These are phyloP conservation scores for Brassica nigra DNA, from an alignment of 345 rosid genomes.

Conservation along the genomic window DNA sequence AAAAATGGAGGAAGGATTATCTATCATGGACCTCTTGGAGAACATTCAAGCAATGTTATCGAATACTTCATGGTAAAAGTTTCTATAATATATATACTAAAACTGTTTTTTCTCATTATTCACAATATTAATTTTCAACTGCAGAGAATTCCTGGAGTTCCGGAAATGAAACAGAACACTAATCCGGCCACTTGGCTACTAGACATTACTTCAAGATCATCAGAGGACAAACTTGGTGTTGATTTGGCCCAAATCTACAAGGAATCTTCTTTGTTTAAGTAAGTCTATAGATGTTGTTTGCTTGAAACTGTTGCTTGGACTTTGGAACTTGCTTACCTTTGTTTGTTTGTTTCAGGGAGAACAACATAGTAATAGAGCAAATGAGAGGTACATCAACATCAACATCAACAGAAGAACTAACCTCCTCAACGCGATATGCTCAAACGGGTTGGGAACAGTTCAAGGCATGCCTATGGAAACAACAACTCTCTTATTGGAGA, in stretches of 20 bases:
- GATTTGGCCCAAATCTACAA: constrained; percentile 42
- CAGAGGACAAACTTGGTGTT: constrained; percentile 46
- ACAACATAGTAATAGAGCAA: constrained; percentile 26
- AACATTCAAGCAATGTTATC: constrained; percentile 52
- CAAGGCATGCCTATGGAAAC: constrained; percentile 66
- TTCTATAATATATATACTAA: neutral
- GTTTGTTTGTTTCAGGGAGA: constrained; percentile 32
- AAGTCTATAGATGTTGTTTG: constrained; percentile 11
- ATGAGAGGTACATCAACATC: constrained; percentile 23
- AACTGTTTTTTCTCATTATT: neutral
- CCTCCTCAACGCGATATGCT: constrained; percentile 42
- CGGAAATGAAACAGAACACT: constrained; percentile 43
- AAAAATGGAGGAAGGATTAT: constrained; percentile 60
- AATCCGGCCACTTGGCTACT: constrained; percentile 64
- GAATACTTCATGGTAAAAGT: constrained; percentile 56
- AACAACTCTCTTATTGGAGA: constrained; percentile 61
- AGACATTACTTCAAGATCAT: constrained; percentile 46
- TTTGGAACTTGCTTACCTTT: neutral
- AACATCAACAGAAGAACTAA: constrained; percentile 27
- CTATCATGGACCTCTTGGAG: constrained; percentile 58
- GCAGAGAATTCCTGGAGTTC: constrained; percentile 44
- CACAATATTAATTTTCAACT: neutral
- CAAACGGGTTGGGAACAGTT: constrained; percentile 52
- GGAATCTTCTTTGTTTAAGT: constrained; percentile 44
- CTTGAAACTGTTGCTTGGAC: neutral